A percentile compares a stretch with the other conserved stretches of the same genome.
These are phyloP conservation scores for Ophiosphaerella narmari DNA, from an alignment of 2,329 filamentous ascomycete species.

Conservation along the genomic window DNA sequence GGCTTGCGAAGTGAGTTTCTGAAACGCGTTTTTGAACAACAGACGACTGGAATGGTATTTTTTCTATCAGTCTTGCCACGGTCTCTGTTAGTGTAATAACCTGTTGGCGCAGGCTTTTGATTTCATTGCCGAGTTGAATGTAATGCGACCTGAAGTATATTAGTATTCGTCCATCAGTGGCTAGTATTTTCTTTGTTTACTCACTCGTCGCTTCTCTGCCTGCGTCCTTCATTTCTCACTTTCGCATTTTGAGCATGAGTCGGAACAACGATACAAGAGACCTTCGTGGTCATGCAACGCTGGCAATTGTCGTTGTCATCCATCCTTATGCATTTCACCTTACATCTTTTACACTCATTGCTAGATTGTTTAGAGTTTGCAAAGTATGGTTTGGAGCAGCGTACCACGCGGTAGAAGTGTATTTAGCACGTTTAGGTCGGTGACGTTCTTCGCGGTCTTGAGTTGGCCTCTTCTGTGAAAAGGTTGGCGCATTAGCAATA, in stretches of 20 bases:
- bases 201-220: conserved; percentile 8
- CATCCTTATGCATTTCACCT: conserved; percentile 20
- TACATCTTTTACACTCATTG: conserved; percentile 25
- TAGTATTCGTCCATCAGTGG: not conserved
- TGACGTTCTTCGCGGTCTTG: conserved; percentile 9
- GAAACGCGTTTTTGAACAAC: not conserved
- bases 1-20: not conserved
- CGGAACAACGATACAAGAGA: conserved; percentile 15
- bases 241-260: conserved; percentile 14
- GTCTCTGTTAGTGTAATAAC: conserved; percentile 9
- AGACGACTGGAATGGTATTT: not conserved
- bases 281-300: conserved; percentile 16
- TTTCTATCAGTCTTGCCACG: not conserved
- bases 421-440: conserved; percentile 26
- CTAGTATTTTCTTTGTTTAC: not conserved
- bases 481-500: conserved; percentile 4
- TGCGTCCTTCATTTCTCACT: conserved; percentile 10
- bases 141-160: conserved; percentile 5
- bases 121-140: conserved; percentile 15
- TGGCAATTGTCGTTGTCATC: conserved; percentile 17
- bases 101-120: conserved; percentile 16
- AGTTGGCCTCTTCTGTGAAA: conserved; percentile 15
- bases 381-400: not conserved
- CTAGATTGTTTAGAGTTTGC: conserved; percentile 6
- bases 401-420: conserved; percentile 24